Conservation (phyloP, 495 filamentous ascomycete species). For the Aspergillus biplanus region DNA sequence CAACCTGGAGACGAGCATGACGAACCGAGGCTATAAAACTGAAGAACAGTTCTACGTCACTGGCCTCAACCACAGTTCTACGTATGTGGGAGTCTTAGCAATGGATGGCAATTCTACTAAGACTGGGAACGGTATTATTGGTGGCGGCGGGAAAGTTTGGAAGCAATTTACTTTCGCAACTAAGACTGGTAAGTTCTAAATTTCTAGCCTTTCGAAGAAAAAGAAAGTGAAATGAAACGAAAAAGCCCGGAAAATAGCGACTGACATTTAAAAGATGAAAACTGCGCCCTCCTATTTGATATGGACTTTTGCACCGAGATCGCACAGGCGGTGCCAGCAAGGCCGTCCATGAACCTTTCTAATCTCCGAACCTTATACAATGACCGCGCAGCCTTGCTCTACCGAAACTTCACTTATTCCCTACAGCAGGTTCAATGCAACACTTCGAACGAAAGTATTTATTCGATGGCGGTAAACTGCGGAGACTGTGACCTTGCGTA, state of each 20-base stretch:
- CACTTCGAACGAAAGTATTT: constrained; percentile 67
- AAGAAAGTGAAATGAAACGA: constrained; percentile 13
- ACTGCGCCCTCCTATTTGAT: constrained; percentile 84
- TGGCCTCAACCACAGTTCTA: constrained; percentile 68
- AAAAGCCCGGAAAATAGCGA: not conserved
- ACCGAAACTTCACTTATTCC: constrained; percentile 77
- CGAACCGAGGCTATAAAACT: constrained; percentile 62
- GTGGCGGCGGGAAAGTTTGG: constrained; percentile 75
- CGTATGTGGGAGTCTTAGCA: constrained; percentile 73
- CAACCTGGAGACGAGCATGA: constrained; percentile 66
- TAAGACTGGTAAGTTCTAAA: constrained; percentile 63
- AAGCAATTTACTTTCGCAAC: constrained; percentile 69
- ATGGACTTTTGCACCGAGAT: constrained; percentile 83
- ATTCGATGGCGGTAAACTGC: constrained; percentile 80
- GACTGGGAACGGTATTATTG: constrained; percentile 53
- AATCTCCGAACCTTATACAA: constrained; percentile 71
- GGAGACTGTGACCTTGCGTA: constrained; percentile 77
- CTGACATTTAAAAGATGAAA: constrained; percentile 50
- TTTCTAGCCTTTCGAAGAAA: constrained; percentile 24
- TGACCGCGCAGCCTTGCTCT: constrained; percentile 58
- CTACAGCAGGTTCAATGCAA: constrained; percentile 86
- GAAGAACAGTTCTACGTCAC: constrained; percentile 86
- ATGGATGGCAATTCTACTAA: constrained; percentile 58
- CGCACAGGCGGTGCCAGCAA: constrained; percentile 87
- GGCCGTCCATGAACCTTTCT: constrained; percentile 52